A percentile compares a stretch with the other conserved stretches of the same genome.
Conservation (phyloP, 2,329 filamentous ascomycete species). For the Diaporthe sp. region DNA sequence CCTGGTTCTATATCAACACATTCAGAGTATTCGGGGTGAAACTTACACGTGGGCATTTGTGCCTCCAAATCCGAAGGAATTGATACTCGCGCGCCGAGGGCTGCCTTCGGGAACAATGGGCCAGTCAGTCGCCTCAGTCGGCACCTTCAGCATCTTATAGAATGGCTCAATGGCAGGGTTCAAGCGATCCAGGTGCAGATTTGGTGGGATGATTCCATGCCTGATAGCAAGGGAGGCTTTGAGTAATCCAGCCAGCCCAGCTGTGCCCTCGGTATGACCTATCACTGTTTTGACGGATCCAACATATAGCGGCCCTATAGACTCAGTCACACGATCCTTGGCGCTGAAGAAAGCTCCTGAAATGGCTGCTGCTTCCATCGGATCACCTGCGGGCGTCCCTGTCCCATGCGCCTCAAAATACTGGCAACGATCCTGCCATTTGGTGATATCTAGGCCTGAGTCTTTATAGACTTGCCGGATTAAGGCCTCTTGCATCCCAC, state of each 20-base stretch:
- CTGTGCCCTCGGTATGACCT: no score
- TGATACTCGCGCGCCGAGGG: slow-evolving; percentile 3
- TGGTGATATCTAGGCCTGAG: no score
- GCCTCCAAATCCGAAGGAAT: slow-evolving; percentile 42
- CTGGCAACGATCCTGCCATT: slow-evolving; percentile 47
- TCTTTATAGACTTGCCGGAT: slow-evolving; percentile 42
- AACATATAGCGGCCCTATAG: not conserved
- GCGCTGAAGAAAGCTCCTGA: slow-evolving; percentile 44
- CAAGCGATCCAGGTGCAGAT: slow-evolving; percentile 49
- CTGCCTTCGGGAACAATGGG: not conserved
- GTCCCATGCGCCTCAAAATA: slow-evolving; percentile 56
- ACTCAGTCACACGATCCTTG: not conserved
- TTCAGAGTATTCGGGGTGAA: not conserved
- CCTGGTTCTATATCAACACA: no score
- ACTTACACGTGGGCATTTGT: slow-evolving; percentile 27
- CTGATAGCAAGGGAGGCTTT: slow-evolving; percentile 46
- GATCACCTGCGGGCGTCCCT: slow-evolving; percentile 39
- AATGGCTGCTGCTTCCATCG: slow-evolving; percentile 51
- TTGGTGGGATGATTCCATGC: slow-evolving; percentile 51
- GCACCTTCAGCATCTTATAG: slow-evolving; percentile 43
- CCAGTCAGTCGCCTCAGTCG: not conserved
- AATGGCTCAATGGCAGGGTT: slow-evolving; percentile 50
- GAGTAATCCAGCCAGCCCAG: no score
- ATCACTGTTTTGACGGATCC: no score
- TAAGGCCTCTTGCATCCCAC: slow-evolving; percentile 58